Evolutionary conservation across 2,329 filamentous ascomycete genomes (phyloP).

Genomic region (Emericellopsis cladophorae): DNA sequence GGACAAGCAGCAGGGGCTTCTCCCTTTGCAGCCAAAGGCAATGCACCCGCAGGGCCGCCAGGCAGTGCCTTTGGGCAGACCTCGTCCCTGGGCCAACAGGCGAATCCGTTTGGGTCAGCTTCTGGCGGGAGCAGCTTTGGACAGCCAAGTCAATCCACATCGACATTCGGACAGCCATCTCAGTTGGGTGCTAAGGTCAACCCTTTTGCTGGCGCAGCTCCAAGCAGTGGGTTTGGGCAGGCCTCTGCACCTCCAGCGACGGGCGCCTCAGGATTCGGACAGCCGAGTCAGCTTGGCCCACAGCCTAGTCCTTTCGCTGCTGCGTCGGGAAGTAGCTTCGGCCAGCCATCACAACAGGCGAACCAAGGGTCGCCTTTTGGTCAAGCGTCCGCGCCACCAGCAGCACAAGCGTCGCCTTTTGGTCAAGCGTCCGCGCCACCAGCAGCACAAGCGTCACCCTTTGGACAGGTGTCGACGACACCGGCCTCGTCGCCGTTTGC

Average conservation of each 20-base stretch:
- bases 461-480: slow-evolving; percentile 21
- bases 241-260: slow-evolving; percentile 4
- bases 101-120: slow-evolving; percentile 13
- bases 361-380: slow-evolving; percentile 15
- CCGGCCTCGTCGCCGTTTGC: slow-evolving; percentile 14
- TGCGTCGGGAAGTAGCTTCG: slow-evolving; percentile 14
- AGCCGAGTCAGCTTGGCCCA: slow-evolving; percentile 8
- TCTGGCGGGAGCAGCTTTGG: slow-evolving; percentile 10
- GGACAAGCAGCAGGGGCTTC: slow-evolving; percentile 3
- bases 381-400: slow-evolving; percentile 18
- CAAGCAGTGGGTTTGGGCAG: slow-evolving; percentile 1
- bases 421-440: slow-evolving; percentile 20
- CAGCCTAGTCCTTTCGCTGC: slow-evolving; percentile 24
- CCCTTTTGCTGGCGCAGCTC: slow-evolving; percentile 3
- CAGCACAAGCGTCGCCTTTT: slow-evolving; percentile 12
- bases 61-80: slow-evolving; percentile 20
- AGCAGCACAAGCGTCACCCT: slow-evolving; percentile 4
- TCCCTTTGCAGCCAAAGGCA: slow-evolving; percentile 16
- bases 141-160: slow-evolving; percentile 12
- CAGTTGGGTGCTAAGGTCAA: slow-evolving; percentile 13
- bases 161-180: slow-evolving; percentile 3
- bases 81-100: slow-evolving; percentile 13
- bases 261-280: slow-evolving; percentile 17
- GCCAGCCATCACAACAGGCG: slow-evolving; percentile 19
- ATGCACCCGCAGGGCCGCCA: slow-evolving; percentile 24